Conservation (phyloP, 2,329 filamentous ascomycete species). For the Ceratocystis papillata region DNA sequence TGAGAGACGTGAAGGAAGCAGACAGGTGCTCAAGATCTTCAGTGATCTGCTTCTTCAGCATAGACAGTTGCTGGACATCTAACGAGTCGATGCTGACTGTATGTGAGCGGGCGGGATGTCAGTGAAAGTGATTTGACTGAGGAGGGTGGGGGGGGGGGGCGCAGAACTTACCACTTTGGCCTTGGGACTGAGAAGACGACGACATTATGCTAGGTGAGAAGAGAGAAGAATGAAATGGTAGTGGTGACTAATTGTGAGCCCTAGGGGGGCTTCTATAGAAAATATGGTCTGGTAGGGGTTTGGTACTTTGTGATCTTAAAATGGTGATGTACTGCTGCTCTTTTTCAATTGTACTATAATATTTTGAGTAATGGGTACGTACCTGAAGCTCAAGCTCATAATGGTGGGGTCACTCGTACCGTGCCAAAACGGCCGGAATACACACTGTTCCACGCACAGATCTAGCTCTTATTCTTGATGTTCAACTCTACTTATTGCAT, state of each 20-base stretch:
- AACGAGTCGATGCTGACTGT: constrained; percentile 59
- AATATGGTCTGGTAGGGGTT: background rate
- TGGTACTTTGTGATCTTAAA: too few species aligned
- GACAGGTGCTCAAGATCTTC: constrained; percentile 93
- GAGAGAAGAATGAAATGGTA: too few species aligned
- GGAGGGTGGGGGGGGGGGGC: background rate
- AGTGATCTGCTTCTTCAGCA: constrained; percentile 92
- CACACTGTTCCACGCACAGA: constrained; percentile 4
- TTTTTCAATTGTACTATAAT: constrained; percentile 3
- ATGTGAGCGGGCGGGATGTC: background rate
- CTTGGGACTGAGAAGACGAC: constrained; percentile 17
- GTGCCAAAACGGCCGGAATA: background rate
- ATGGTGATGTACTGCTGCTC: constrained; percentile 1
- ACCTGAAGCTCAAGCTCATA: background rate
- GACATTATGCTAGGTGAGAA: constrained; percentile 8
- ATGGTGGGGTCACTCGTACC: constrained; percentile 4
- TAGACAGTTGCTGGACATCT: constrained; percentile 71
- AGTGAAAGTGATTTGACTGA: background rate
- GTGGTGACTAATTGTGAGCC: background rate
- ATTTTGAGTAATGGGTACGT: background rate
- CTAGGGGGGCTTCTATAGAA: background rate
- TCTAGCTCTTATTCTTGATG: background rate
- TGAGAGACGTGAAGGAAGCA: constrained; percentile 77
- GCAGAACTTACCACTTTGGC: constrained; percentile 16
- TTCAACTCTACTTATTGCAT: background rate